phyloP scores from a whole-genome alignment of 1,139 yeast genomes.

The Zygosaccharomyces pseudobailii region DNA sequence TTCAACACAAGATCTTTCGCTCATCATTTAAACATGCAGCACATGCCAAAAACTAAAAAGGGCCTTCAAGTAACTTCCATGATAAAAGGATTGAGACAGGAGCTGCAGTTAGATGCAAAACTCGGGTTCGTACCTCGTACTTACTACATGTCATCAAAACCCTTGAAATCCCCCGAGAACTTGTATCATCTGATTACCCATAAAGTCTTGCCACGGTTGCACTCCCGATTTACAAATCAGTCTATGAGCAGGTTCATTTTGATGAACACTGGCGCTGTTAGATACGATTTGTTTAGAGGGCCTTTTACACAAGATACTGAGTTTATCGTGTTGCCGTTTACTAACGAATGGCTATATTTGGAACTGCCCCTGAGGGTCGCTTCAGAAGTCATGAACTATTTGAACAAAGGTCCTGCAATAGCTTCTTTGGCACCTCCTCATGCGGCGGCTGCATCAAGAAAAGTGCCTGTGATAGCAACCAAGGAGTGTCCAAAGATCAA shows the following conservation, averaged over 20 bases:
- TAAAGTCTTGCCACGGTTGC: slow-evolving; percentile 56
- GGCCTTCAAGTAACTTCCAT: slow-evolving; percentile 49
- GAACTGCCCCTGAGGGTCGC: slow-evolving; percentile 34
- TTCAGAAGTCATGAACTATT: slow-evolving; percentile 23
- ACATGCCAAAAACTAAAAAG: slow-evolving; percentile 11
- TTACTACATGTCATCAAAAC: slow-evolving; percentile 67
- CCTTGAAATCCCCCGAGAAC: slow-evolving; percentile 55
- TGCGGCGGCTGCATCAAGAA: neutral
- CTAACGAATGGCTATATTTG: slow-evolving; percentile 60
- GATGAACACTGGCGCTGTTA: slow-evolving; percentile 82
- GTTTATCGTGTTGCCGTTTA: slow-evolving; percentile 81
- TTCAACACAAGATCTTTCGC: slow-evolving; percentile 67
- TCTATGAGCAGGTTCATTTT: slow-evolving; percentile 52
- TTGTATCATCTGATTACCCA: slow-evolving; percentile 57
- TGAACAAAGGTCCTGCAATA: slow-evolving; percentile 28
- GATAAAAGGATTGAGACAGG: slow-evolving; percentile 44
- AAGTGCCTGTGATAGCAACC: neutral
- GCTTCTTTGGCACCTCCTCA: slow-evolving; percentile 20
- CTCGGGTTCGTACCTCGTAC: slow-evolving; percentile 63
- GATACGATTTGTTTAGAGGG: slow-evolving; percentile 86
- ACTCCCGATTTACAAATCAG: slow-evolving; percentile 17
- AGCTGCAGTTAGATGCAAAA: slow-evolving; percentile 50
- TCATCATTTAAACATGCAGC: slow-evolving; percentile 46
- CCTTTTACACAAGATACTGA: slow-evolving; percentile 77
- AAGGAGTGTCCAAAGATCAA: slow-evolving; percentile 29